Percentiles rank a stretch among this genome's conserved stretches.
Evolutionary conservation across 352 stramenopile genomes (phyloP).

Genomic region (Globisporangium acanthophoron): DNA sequence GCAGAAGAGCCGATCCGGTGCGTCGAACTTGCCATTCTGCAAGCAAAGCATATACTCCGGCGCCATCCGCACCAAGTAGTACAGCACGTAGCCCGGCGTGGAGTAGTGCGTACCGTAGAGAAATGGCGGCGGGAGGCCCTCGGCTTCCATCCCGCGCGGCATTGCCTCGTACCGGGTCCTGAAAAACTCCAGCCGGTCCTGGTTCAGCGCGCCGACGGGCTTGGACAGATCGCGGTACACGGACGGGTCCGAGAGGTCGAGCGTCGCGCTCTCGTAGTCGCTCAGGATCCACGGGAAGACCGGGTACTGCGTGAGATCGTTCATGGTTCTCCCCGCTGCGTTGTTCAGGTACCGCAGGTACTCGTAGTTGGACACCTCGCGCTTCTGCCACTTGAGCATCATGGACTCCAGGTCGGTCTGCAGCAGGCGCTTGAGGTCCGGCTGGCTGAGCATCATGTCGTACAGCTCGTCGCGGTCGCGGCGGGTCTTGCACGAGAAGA

Average conservation of each 20-base stretch:
- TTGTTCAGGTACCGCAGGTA: conserved; percentile 90
- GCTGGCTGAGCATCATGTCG: conserved; percentile 77
- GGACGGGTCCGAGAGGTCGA: conserved; percentile 80
- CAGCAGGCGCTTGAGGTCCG: conserved; percentile 52
- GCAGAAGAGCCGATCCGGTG: conserved; percentile 96
- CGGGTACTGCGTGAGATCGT: conserved; percentile 94
- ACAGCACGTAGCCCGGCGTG: conserved; percentile 94
- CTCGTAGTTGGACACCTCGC: conserved; percentile 94
- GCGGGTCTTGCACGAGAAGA: conserved; percentile 72
- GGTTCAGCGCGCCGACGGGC: conserved; percentile 92
- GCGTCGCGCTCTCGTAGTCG: conserved; percentile 79
- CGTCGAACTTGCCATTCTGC: conserved; percentile 98
- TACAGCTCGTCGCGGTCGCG: conserved; percentile 78
- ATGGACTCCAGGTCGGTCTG: conserved; percentile 69
- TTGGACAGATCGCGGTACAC: conserved; percentile 94
- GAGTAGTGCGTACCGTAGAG: conserved; percentile 96
- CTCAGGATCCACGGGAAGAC: conserved; percentile 97
- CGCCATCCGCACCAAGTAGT: conserved; percentile 96
- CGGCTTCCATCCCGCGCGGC: conserved; percentile 70
- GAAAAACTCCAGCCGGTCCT: conserved; percentile 86
- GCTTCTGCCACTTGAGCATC: conserved; percentile 76
- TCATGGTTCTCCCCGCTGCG: conserved; percentile 74
- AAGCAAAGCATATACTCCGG: conserved; percentile 95
- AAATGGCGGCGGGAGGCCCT: conserved; percentile 90
- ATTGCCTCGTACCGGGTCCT: conserved; percentile 87